Evolutionary conservation across 108 stramenopile genomes (phyloP), one percentile per base, ranked within the genome.

Genomic region (Halocafeteria seosinensis): DNA sequence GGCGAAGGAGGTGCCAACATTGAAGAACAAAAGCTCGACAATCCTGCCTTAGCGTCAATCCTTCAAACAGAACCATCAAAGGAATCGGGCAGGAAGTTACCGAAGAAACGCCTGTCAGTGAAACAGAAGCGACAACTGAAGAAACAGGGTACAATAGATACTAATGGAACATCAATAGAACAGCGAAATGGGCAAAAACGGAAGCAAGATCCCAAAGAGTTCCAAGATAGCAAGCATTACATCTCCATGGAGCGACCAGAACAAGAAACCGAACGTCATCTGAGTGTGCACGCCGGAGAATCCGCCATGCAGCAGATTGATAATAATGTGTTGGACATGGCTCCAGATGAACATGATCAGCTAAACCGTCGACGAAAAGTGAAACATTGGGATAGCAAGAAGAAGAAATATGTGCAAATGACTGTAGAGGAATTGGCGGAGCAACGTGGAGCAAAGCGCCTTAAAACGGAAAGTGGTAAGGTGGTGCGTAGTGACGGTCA

Each of bases 321-420:
- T 68, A 86, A 89, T 37, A 84, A 87, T 33, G 85, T 97, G 81
- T 68, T 97, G 9, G 95, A 94, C 59, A 81, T 93, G 59, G 89
- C 88, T 24, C 90, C 90, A 13, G 95, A 97, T 64, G 92, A 93
- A 53, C n/a, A n/a, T n/a, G n/a, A n/a, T n/a, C 83, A 87, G 25
- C 73, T 82, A n/a, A 86, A 88, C 57, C 65, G 92, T 71, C 79
- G 85, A 8, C 86, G 90, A 60, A 76, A 87, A 5, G 85, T 94
- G 78, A 82, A 88, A 82, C 77, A 90, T 68, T 97, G 95, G 95
- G 95, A 97, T 73, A 87, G 86, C 61, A 82, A 88, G 34, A 87
- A 90, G 69, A 85, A 74, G 27, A 87, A 91, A 66, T 90, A 86
- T 65, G 61, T 87, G 55, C 91, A 73, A 52, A 58, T 73, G 6